Base-by-base conservation (phyloP, 805 yeast genomes). In the Wickerhamomyces queroliae region DNA sequence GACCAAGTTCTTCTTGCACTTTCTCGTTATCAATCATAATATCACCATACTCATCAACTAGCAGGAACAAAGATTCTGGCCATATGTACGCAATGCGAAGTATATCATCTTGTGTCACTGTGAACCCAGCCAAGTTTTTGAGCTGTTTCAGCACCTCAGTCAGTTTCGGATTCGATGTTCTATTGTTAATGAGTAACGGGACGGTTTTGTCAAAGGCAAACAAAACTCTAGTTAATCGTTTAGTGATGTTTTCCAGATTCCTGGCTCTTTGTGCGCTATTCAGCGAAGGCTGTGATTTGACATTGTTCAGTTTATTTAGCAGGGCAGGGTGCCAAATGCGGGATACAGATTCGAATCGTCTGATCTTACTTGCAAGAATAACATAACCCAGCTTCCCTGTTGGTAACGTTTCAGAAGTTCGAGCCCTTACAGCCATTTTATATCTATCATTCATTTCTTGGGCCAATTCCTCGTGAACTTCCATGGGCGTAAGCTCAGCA, bases 381-480 rank as follows among this genome's bases (percentile, higher is more conserved):
- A 73, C 72, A 26, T 63, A 51, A 10, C 44, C 51, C 13, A 60
- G 49, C 36, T 61, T 63, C 1, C 69, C 73, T 7, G 47, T 50
- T 43, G 59, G 67, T 47, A 66, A 73, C 44, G 64, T 66, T 2
- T 70, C 71, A 7, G 63, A 56, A 42, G 59, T 62, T 7, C 51
- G 64, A 1, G 59, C 44, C 30, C 66, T 62, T 16, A 53, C 44
- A 9, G 31, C 13, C 3, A 28, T 28, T 23, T 35, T 40, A 45
- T 72, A 74, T 42, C 78, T 57, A 20, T 49, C 53, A 10, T 63
- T 59, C 41, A 53, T 59, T 33, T 59, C 43, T 3, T 51, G 33
- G 5, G 66, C 13, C 3, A 70, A 47, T 9, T 53, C 53, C 7
- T 43, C 31, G 0, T 67, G 62, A 13, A 71, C 50, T 7, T 47